Evolutionary conservation across 805 yeast species (phyloP), one percentile per base, ranked within the genome.

Genomic region (Metschnikowia reukaufii): DNA sequence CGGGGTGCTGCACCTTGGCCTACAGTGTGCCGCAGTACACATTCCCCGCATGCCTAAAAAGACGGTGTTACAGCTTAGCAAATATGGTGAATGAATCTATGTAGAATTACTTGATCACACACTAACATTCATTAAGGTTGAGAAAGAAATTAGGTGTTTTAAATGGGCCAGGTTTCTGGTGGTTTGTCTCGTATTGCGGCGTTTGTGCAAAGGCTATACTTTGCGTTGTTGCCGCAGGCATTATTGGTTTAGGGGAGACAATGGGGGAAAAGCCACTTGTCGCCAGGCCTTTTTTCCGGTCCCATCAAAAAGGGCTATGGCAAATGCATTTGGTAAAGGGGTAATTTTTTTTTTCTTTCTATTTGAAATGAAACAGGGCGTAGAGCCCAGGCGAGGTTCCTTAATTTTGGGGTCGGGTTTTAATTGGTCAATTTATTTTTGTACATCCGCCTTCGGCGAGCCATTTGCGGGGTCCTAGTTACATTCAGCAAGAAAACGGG

Each of bases 1-100:
- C n/a, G 30, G 23, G 12, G 27, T 33, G 44, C 44, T 39, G 48
- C 44, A 39, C 39, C 34, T 39, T 34, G 44, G 37, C 47, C 47
- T 36, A 44, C 32, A 30, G 41, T 2, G 37, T 17, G 46, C 46
- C 41, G 46, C 46, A 36, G 46, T 25, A 10, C 5, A 35, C 33
- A 20, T 23, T 25, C 46, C 36, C 45, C 39, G 36, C 43, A 40
- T 32, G 37, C 43, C 9, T 8, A n/a, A 25, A 15, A 37, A 16
- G 31, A 19, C 18, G 13, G 5, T 18, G 36, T 39, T 30, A 36
- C 34, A 21, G 16, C 13, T 20, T 8, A 39, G 35, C 33, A 38
- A 38, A 12, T 6, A 30, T 15, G 25, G 19, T 23, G 29, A 4
- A 30, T 13, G 25, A 25, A 13, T 25, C 29, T 9, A 9, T 25